Evolutionary conservation across 768 basidiomycete species (phyloP), one percentile per base, ranked within the genome.

Genomic region (Phlebiopsis flavidoalba): DNA sequence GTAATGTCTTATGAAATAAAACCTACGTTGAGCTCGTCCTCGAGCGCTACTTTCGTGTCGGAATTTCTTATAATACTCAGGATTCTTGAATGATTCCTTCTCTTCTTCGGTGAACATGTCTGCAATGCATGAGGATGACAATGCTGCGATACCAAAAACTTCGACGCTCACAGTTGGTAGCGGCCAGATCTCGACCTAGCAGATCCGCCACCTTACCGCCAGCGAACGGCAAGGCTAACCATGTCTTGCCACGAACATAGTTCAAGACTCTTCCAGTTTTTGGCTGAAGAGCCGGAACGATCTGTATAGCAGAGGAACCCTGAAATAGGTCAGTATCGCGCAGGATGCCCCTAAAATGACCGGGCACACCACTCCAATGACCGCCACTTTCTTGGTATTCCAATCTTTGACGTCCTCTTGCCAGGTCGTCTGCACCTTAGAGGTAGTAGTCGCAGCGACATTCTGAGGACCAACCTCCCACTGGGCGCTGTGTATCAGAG

Each of bases 241-340:
- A 86, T 0, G 84, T 85, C 68, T 80, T 78, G 8, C 83, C 81
- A 8, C 84, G 79, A 52, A 85, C 85, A 65, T 80, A 86, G 65
- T 84, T 84, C 37, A 72, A 68, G 47, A 86, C 52, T 61, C 79
- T 76, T 55, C 72, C 72, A 4, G 83, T 83, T 54, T 73, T 75
- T 7, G 82, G 76, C 63, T 86, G 85, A 35, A 86, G 69, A 5
- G 82, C 79, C 0, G 85, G 78, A 0, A 86, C 81, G 4, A 85
- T 79, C 63, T 87, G 85, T 37, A 86, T 77, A 7, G 82, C 85
- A 26, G 84, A 84, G 5, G 85, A 86, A 3, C 84, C 84, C 85
- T 86, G 49, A 6, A 51, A 10, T 53, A 54, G 26, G 22, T 22
- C 19, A 21, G 31, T 10, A 31, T 10, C 46, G 7, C 15, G 43